Evolutionary conservation across 2,329 filamentous ascomycete genomes (phyloP).

Genomic region (Aspergillus latus): DNA sequence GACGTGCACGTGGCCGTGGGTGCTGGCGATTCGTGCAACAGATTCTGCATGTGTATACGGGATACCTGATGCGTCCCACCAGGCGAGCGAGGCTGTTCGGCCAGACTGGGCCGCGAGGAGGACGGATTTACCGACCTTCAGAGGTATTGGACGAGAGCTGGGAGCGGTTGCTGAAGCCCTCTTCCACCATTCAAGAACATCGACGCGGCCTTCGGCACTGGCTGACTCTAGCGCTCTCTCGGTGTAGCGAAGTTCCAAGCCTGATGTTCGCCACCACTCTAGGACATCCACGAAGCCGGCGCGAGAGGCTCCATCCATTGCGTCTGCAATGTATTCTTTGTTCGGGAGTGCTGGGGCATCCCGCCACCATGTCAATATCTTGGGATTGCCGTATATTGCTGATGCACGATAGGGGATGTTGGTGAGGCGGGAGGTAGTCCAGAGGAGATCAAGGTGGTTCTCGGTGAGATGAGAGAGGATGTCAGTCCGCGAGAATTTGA

Average conservation of each 20-base stretch:
- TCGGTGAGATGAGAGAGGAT: slow-evolving; percentile 72
- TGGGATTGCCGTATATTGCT: slow-evolving; percentile 76
- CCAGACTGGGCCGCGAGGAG: slow-evolving; percentile 82
- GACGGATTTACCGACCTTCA: slow-evolving; percentile 82
- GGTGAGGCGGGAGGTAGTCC: slow-evolving; percentile 77
- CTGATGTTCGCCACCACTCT: slow-evolving; percentile 87
- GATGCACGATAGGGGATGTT: slow-evolving; percentile 86
- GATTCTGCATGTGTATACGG: slow-evolving; percentile 76
- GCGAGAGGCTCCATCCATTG: slow-evolving; percentile 81
- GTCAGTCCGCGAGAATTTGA: slow-evolving; percentile 82
- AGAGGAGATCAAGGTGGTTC: slow-evolving; percentile 72
- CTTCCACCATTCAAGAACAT: slow-evolving; percentile 92
- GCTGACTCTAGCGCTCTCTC: slow-evolving; percentile 86
- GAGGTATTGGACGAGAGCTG: slow-evolving; percentile 50
- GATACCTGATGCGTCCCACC: slow-evolving; percentile 84
- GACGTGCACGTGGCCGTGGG: slow-evolving; percentile 79
- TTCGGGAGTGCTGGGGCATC: slow-evolving; percentile 78
- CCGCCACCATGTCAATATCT: slow-evolving; percentile 89
- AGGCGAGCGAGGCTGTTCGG: slow-evolving; percentile 72
- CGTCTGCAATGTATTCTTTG: slow-evolving; percentile 82
- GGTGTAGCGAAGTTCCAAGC: slow-evolving; percentile 78
- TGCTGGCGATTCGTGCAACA: slow-evolving; percentile 79
- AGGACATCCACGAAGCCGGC: slow-evolving; percentile 82
- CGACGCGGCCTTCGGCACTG: slow-evolving; percentile 77
- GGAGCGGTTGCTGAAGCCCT: slow-evolving; percentile 63